Percentiles rank a stretch among this genome's conserved stretches.
phyloP scores from a whole-genome alignment of 768 basidiomycete species.

The Rhizopogon sp. region DNA sequence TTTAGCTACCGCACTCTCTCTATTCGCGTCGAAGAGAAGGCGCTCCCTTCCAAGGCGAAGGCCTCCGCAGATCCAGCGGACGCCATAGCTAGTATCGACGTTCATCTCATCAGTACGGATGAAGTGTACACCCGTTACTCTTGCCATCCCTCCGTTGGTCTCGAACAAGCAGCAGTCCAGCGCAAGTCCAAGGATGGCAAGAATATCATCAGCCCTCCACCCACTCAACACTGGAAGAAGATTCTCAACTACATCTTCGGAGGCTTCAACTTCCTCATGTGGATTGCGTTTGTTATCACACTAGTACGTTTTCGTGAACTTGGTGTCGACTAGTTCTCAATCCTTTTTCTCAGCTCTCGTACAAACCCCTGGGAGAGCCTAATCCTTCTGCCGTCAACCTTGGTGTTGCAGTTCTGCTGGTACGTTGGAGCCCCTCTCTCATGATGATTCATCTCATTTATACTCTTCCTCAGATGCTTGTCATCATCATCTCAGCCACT shows the following conservation, averaged over 20 bases:
- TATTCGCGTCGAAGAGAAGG: constrained; percentile 34
- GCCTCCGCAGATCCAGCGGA: constrained; percentile 28
- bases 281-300: constrained; percentile 48
- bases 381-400: constrained; percentile 39
- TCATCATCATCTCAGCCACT: constrained; percentile 36
- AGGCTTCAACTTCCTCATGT: constrained; percentile 54
- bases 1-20: constrained; percentile 41
- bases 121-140: constrained; percentile 41
- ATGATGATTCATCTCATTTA: constrained; percentile 5
- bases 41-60: constrained; percentile 10
- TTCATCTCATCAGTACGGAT: constrained; percentile 37
- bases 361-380: constrained; percentile 42
- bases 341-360: constrained; percentile 38
- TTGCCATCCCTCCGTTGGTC: constrained; percentile 37
- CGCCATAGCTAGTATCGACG: constrained; percentile 42
- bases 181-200: constrained; percentile 35
- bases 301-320: constrained; percentile 23
- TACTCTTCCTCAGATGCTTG: constrained; percentile 29
- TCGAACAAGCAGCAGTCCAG: constrained; percentile 41
- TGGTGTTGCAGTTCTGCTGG: constrained; percentile 46
- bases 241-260: constrained; percentile 49
- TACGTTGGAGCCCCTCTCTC: constrained; percentile 21
- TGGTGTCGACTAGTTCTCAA: neutral
- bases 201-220: constrained; percentile 47
- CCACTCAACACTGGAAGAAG: constrained; percentile 44